phyloP scores from a whole-genome alignment of 306 rosid species.

The Astragalus membranaceus region DNA sequence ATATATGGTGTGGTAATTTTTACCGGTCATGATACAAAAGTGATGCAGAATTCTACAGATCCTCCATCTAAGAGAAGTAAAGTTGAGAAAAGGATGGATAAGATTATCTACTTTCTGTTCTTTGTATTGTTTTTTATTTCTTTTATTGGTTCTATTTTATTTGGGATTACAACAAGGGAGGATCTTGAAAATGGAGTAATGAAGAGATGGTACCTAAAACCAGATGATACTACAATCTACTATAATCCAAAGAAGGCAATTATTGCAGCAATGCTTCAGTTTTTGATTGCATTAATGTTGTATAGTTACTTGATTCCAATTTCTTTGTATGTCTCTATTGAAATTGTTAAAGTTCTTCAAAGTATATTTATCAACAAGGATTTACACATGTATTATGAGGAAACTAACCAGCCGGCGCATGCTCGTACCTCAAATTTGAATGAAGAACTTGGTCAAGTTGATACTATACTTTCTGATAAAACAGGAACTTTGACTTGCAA shows the following conservation, averaged over 20 bases:
- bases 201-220: conserved; percentile 88
- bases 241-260: conserved; percentile 55
- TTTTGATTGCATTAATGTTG: conserved; percentile 72
- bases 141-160: conserved; percentile 48
- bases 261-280: conserved; percentile 60
- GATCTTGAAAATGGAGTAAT: conserved; percentile 51
- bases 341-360: conserved; percentile 93
- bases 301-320: conserved; percentile 87
- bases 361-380: conserved; percentile 76
- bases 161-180: conserved; percentile 56
- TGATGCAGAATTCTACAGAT: conserved; percentile 76
- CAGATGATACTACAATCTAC: conserved; percentile 60
- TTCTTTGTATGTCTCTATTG: conserved; percentile 89
- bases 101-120: conserved; percentile 67
- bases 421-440: conserved; percentile 92
- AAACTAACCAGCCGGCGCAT: conserved; percentile 77
- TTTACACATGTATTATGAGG: conserved; percentile 70
- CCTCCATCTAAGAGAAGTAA: conserved; percentile 97
- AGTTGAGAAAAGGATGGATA: conserved; percentile 81
- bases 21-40: conserved; percentile 88
- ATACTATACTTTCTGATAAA: conserved; percentile 83
- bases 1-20: conserved; percentile 74
- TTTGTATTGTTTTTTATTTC: conserved; percentile 53
- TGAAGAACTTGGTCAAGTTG: conserved; percentile 97
- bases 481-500: conserved; percentile 96